Evolutionary conservation across 2,329 filamentous ascomycete species (phyloP).

Genomic region (Parastagonospora avenae): DNA sequence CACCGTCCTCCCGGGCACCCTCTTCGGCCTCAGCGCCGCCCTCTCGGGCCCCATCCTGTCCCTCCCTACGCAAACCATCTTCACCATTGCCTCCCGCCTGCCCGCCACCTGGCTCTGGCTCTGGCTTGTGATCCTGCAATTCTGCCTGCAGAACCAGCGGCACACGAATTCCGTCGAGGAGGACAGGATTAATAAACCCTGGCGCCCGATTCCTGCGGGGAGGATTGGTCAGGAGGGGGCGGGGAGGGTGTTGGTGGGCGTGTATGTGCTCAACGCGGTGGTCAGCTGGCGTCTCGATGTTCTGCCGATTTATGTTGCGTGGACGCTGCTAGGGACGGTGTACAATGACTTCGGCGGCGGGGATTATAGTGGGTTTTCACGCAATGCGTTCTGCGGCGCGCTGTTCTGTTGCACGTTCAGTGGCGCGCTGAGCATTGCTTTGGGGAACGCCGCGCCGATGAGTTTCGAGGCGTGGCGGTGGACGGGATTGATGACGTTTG

Average conservation of each 20-base stretch:
- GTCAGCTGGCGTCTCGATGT: conserved; percentile 12
- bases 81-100: conserved; percentile 3
- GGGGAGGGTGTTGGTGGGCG: conserved; percentile 10
- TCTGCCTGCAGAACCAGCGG: conserved; percentile 49
- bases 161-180: conserved; percentile 39
- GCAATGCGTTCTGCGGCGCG: conserved; percentile 38
- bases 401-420: conserved; percentile 36
- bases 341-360: conserved; percentile 41
- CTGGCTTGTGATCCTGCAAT: conserved; percentile 49
- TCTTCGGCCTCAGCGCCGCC: conserved; percentile 11
- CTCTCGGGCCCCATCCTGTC: conserved; percentile 9
- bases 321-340: conserved; percentile 15
- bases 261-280: background rate
- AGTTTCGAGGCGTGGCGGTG: conserved; percentile 26
- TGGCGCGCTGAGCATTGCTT: conserved; percentile 34
- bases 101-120: conserved; percentile 11
- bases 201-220: conserved; percentile 36
- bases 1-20: conserved; percentile 16
- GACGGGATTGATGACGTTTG: conserved; percentile 30
- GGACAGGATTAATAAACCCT: conserved; percentile 51
- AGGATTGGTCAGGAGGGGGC: conserved; percentile 25
- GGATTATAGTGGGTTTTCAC: conserved; percentile 29
- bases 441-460: conserved; percentile 7
- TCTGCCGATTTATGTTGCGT: conserved; percentile 19
- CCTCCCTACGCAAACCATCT: conserved; percentile 5